Conservation (phyloP, 768 basidiomycete species). For the Boletus tylopilopsis region DNA sequence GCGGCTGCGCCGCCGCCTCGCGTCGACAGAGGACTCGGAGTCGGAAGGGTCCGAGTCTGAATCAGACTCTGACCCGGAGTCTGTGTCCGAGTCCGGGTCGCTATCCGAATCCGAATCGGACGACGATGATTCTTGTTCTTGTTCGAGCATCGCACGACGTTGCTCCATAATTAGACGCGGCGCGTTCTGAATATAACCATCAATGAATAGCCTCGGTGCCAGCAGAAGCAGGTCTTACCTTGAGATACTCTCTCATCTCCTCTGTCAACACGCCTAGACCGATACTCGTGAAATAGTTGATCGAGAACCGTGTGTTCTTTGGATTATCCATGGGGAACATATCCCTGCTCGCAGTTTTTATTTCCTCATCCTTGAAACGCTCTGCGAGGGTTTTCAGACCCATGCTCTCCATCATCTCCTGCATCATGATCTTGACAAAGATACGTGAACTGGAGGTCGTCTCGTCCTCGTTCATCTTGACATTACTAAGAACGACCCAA, state of each 20-base stretch:
- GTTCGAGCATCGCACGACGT: slow-evolving; percentile 82
- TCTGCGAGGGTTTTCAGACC: slow-evolving; percentile 84
- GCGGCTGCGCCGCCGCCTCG: slow-evolving; percentile 25
- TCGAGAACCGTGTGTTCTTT: slow-evolving; percentile 92
- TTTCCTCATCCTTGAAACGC: slow-evolving; percentile 84
- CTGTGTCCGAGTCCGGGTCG: slow-evolving; percentile 27
- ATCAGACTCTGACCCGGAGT: slow-evolving; percentile 38
- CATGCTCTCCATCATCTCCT: slow-evolving; percentile 93
- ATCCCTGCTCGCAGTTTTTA: slow-evolving; percentile 63
- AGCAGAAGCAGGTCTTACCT: slow-evolving; percentile 45
- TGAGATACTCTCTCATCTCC: slow-evolving; percentile 94
- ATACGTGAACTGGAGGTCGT: slow-evolving; percentile 96
- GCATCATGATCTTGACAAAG: slow-evolving; percentile 95
- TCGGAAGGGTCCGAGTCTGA: slow-evolving; percentile 38
- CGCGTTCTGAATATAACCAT: slow-evolving; percentile 61
- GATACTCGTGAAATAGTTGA: slow-evolving; percentile 98
- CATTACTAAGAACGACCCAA: slow-evolving; percentile 78
- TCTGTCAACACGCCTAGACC: slow-evolving; percentile 89
- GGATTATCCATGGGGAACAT: slow-evolving; percentile 98
- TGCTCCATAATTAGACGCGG: slow-evolving; percentile 93
- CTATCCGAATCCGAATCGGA: slow-evolving; percentile 34
- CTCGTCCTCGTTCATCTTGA: slow-evolving; percentile 96
- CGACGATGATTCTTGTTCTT: slow-evolving; percentile 47
- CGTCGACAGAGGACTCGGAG: slow-evolving; percentile 35
- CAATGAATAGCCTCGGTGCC: neutral